Evolutionary conservation across 2,329 filamentous ascomycete species (phyloP).

Genomic region (Didymella lethalis): DNA sequence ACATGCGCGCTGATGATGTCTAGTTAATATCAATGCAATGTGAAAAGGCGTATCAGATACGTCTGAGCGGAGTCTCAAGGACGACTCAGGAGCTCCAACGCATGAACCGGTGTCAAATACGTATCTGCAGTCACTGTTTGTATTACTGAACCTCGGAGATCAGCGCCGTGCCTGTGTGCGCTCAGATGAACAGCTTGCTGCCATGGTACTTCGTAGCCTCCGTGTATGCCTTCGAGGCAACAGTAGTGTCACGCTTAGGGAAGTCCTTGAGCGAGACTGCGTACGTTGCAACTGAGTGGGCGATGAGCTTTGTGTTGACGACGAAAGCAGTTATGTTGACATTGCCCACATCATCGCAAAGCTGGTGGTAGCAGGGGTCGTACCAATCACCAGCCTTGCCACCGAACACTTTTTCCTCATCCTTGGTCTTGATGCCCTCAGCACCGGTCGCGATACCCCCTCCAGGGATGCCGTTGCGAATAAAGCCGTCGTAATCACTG

Average conservation of each 20-base stretch:
- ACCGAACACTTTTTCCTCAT: conserved; percentile 49
- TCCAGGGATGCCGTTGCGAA: conserved; percentile 51
- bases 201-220: conserved; percentile 44
- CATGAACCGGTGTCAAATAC: no score
- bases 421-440: conserved; percentile 52
- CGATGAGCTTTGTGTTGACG: conserved; percentile 52
- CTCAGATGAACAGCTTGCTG: conserved; percentile 45
- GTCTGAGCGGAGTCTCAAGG: no score
- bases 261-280: conserved; percentile 48
- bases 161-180: background rate
- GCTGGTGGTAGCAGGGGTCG: conserved; percentile 52
- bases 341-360: conserved; percentile 51
- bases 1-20: no score
- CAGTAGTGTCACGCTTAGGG: conserved; percentile 38
- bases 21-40: no score
- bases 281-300: conserved; percentile 50
- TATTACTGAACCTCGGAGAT: background rate
- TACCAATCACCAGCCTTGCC: conserved; percentile 51
- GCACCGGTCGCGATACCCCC: conserved; percentile 54
- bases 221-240: conserved; percentile 31
- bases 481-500: conserved; percentile 54
- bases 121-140: background rate
- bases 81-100: no score
- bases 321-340: conserved; percentile 51
- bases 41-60: no score